phyloP scores from a whole-genome alignment of 2,329 filamentous ascomycete species.

The Trichoderma koningii region DNA sequence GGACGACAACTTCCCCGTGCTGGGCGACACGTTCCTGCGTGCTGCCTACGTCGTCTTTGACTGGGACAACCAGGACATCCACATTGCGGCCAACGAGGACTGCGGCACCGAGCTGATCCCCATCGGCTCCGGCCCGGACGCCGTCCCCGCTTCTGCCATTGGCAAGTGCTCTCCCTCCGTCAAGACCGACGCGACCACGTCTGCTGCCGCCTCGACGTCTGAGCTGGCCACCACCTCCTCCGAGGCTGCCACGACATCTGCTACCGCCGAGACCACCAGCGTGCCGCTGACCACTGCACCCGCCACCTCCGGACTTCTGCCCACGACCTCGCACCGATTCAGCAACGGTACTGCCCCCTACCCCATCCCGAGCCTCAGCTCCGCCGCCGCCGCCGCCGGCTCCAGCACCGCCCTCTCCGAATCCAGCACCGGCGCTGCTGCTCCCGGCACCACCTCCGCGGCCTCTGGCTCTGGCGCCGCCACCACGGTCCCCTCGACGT shows the following conservation, averaged over 20 bases:
- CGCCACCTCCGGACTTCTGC: neutral
- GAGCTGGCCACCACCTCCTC: conserved; percentile 23
- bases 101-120: conserved; percentile 44
- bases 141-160: conserved; percentile 37
- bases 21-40: conserved; percentile 50
- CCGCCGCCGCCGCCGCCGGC: neutral
- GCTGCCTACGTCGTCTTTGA: conserved; percentile 50
- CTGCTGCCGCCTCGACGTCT: conserved; percentile 29
- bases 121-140: conserved; percentile 45
- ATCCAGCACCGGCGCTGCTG: conserved; percentile 14
- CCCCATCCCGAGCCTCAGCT: conserved; percentile 9
- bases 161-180: conserved; percentile 36
- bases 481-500: conserved; percentile 26
- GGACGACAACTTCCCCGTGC: conserved; percentile 44
- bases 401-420: neutral
- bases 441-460: neutral
- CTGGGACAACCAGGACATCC: conserved; percentile 44
- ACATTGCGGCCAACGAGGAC: conserved; percentile 43
- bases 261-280: neutral
- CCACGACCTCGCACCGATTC: conserved; percentile 9
- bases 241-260: neutral
- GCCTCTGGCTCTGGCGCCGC: conserved; percentile 7
- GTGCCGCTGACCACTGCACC: neutral
- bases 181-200: conserved; percentile 30
- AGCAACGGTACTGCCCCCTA: conserved; percentile 12